phyloP scores from a whole-genome alignment of 192 early-diverging fungal species.

The Kickxella alabastrina region DNA sequence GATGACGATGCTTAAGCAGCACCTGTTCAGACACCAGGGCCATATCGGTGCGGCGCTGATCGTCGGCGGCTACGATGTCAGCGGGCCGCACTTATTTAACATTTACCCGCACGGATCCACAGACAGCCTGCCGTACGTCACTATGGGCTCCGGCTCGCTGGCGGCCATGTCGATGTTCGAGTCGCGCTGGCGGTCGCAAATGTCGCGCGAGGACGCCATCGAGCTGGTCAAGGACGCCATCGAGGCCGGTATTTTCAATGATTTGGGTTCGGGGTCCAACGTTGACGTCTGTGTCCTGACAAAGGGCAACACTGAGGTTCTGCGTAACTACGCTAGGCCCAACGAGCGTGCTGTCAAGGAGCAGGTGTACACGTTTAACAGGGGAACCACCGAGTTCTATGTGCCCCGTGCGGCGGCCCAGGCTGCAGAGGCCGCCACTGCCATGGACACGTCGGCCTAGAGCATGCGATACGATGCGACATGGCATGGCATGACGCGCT shows the following conservation, averaged over 20 bases:
- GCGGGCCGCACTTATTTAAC: slow-evolving; percentile 86
- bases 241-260: slow-evolving; percentile 98
- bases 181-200: slow-evolving; percentile 69
- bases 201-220: slow-evolving; percentile 86
- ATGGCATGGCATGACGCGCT: no score
- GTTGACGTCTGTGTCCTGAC: slow-evolving; percentile 93
- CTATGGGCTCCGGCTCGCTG: slow-evolving; percentile 93
- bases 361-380: slow-evolving; percentile 71
- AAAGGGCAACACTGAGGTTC: slow-evolving; percentile 76
- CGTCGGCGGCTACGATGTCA: slow-evolving; percentile 87
- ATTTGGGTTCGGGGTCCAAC: slow-evolving; percentile 95
- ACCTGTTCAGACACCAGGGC: slow-evolving; percentile 96
- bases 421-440: slow-evolving; percentile 14
- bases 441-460: slow-evolving; percentile 45
- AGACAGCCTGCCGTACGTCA: slow-evolving; percentile 93
- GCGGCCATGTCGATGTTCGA: slow-evolving; percentile 98
- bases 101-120: slow-evolving; percentile 94
- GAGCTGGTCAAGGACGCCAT: slow-evolving; percentile 90
- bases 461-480: no score
- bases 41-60: slow-evolving; percentile 92
- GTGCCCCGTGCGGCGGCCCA: slow-evolving; percentile 1
- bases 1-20: slow-evolving; percentile 96
- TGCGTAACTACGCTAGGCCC: slow-evolving; percentile 80
- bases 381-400: slow-evolving; percentile 43
- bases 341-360: slow-evolving; percentile 86